These are phyloP conservation scores for Boletus rubescentipes DNA, from an alignment of 768 basidiomycete species.

Conservation along the genomic window DNA sequence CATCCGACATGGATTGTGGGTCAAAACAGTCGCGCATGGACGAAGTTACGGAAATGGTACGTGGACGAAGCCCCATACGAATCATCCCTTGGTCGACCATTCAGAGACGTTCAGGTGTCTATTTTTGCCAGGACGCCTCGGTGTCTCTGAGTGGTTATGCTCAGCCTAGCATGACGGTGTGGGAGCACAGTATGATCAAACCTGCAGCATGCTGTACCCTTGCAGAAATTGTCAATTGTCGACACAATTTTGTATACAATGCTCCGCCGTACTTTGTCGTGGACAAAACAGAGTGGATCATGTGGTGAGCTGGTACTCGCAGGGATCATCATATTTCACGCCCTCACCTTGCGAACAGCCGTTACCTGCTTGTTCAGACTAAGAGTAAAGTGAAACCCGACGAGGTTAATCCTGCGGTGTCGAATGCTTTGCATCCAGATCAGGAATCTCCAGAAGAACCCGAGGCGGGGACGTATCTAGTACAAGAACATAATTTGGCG, in stretches of 20 bases:
- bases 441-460: neutral
- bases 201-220: conserved; percentile 56
- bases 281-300: conserved; percentile 64
- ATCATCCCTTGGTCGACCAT: neutral
- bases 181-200: conserved; percentile 51
- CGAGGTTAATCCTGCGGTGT: neutral
- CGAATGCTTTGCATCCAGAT: no score
- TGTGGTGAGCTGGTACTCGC: conserved; percentile 45
- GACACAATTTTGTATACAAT: conserved; percentile 51
- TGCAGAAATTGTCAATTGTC: conserved; percentile 65
- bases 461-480: conserved; percentile 39
- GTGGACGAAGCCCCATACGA: conserved; percentile 4
- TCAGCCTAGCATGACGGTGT: conserved; percentile 21
- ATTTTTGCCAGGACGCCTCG: conserved; percentile 59
- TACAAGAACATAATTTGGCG: conserved; percentile 41
- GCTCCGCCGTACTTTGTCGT: conserved; percentile 59
- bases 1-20: conserved; percentile 72
- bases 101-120: conserved; percentile 50
- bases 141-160: conserved; percentile 47
- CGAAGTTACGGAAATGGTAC: conserved; percentile 63
- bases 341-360: conserved; percentile 35
- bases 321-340: neutral
- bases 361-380: conserved; percentile 57
- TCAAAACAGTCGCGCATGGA: conserved; percentile 52
- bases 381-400: neutral